Base-by-base conservation (phyloP, 495 filamentous ascomycete species). In the Penicillium steckii region DNA sequence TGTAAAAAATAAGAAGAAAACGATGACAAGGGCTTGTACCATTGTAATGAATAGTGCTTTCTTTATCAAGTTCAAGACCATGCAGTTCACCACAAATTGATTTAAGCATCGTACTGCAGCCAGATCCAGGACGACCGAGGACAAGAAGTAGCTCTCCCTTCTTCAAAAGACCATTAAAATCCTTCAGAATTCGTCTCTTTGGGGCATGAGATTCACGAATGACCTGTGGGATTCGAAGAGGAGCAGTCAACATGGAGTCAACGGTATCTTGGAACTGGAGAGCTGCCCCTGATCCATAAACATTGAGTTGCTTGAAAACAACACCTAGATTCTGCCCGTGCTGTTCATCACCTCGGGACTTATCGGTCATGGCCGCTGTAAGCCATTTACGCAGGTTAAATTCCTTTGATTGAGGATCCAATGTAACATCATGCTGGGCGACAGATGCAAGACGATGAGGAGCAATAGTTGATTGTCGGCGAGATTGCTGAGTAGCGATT, bases 191-290 rank as follows among this genome's bases (percentile, higher is more conserved):
- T 1, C 62, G 61, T 43, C 71, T 68, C 19, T 50, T 48, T 2
- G 67, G 60, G 1, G 59, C 48, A 0, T 55, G 44, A 0, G 59
- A 48, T 23, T 54, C 35, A 23, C 48, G 55, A 32, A 55, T 42
- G 18, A 48, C 29, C 25, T 62, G 54, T 8, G 60, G 55, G 10
- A 72, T 41, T 7, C 73, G 69, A 30, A 79, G 62, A 1, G 75
- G 80, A 0, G 70, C 59, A 10, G 67, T 64, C n/a, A 82, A 37
- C 5, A 74, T 53, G 8, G 71, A 71, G 21, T 61, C 62, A 10
- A 83, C 75, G 1, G 73, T 80, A 9, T 76, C 61, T 45, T 84
- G 80, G 0, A 80, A 64, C 32, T 81, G 74, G 19, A 81, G 52
- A 0, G 78, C 77, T 10, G 73, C 64, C 0, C 80, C 80, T 5